Evolutionary conservation across 2,329 filamentous ascomycete species (phyloP), one percentile per base, ranked within the genome.

Genomic region (Cladosporium halotolerans): DNA sequence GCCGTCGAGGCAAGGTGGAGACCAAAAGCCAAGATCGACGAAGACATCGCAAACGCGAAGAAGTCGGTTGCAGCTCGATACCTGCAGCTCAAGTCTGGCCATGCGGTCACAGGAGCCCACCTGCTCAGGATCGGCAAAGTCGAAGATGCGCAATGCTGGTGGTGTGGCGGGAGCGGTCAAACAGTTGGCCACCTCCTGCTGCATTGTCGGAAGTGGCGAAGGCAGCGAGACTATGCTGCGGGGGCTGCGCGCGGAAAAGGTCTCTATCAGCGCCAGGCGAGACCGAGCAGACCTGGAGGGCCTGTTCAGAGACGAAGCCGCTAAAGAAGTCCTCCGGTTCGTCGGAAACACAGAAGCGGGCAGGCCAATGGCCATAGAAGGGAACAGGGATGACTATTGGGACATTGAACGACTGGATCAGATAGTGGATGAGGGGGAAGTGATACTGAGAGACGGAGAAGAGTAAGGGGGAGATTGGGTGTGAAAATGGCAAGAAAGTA

Each of bases 261-360:
- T 49, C 34, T 11, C 33, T 19, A 28, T 49, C 9, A 49, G 33
- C n/a, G 45, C 46, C 28, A 36, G 14, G 14, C 9, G 38, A 18
- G 38, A 40, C 3, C 3, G 9, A 40, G 38, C 9, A 16, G 38
- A 40, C 38, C 13, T 40, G 13, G 9, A 4, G 7, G 16, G 3
- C 38, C 6, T 40, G 13, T 40, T 14, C 4, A 64, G 67, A 16
- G 8, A 40, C 3, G 13, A 18, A 40, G 13, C 38, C 9, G 9
- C 7, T 18, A 5, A 3, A 40, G 13, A 14, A 9, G 38, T 40
- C 13, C 38, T 40, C 9, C 13, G 38, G 2, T 40, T 40, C 3
- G 16, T 40, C 38, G 38, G 18, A 16, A 40, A 40, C n/a, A 40
- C 18, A 40, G 38, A 40, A 40, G 38, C 16, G 8, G 13, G 38